Percentiles rank a stretch among this genome's conserved stretches.
phyloP scores from a whole-genome alignment of 116 monocot species.

The Zostera marina region DNA sequence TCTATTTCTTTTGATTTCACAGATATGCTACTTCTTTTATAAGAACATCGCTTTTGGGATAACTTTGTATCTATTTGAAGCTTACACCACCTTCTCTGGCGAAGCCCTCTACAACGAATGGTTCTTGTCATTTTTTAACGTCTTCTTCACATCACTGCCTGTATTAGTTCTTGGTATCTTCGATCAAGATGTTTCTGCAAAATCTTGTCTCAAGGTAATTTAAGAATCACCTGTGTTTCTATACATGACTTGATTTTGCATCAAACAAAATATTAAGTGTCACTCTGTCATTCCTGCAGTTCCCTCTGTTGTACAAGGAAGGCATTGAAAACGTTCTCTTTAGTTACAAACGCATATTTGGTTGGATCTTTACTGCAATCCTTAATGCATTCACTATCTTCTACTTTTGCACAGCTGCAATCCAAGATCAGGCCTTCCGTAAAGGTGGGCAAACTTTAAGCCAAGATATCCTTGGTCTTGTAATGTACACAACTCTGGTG shows the following conservation, averaged over 20 bases:
- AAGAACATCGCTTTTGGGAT: constrained; percentile 28
- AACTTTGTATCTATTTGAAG: constrained; percentile 22
- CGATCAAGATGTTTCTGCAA: constrained; percentile 81
- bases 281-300: constrained; percentile 9
- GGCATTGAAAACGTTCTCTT: constrained; percentile 29
- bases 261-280: neutral
- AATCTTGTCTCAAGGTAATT: constrained; percentile 69
- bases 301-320: constrained; percentile 30
- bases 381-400: constrained; percentile 21
- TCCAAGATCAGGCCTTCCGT: constrained; percentile 16
- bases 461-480: constrained; percentile 12
- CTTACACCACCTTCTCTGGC: constrained; percentile 52
- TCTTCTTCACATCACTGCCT: constrained; percentile 81
- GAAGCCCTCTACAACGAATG: constrained; percentile 76
- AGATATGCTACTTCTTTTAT: constrained; percentile 39
- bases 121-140: constrained; percentile 64
- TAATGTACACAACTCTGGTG: constrained; percentile 40
- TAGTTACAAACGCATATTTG: constrained; percentile 15
- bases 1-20: constrained; percentile 6
- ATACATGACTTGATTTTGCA: too few species aligned
- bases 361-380: constrained; percentile 26
- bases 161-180: constrained; percentile 75
- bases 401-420: constrained; percentile 15
- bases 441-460: constrained; percentile 14
- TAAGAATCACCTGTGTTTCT: too few species aligned